These are phyloP conservation scores for Chytriomyces sp. DNA, from an alignment of 192 early-diverging fungal species.

Conservation along the genomic window DNA sequence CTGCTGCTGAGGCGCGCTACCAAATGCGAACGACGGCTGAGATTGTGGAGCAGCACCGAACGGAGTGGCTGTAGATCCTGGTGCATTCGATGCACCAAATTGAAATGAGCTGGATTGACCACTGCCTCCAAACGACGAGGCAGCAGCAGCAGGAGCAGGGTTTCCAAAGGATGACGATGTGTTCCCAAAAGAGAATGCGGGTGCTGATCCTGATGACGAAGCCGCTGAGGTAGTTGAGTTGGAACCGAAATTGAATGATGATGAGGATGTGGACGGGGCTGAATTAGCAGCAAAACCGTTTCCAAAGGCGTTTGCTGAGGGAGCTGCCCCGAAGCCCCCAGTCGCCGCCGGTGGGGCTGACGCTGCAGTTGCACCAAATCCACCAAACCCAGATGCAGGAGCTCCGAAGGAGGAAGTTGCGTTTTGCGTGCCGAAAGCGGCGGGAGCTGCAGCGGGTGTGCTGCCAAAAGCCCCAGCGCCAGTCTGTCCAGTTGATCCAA, in stretches of 20 bases:
- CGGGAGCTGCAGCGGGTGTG: neutral
- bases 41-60: too few species aligned
- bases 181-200: constrained; percentile 3
- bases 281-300: neutral
- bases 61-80: neutral
- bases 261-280: neutral
- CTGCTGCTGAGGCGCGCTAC: neutral
- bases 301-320: neutral
- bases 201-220: neutral
- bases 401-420: too few species aligned
- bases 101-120: neutral
- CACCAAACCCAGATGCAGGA: too few species aligned
- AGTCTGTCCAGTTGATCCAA: neutral
- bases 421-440: too few species aligned
- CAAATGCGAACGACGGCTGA: too few species aligned
- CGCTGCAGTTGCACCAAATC: too few species aligned
- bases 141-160: neutral
- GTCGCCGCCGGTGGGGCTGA: neutral
- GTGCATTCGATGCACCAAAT: constrained; percentile 11
- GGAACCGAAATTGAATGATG: neutral
- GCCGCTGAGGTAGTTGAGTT: neutral
- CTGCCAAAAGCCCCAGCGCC: neutral
- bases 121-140: neutral
- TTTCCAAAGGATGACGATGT: constrained; percentile 10
- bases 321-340: neutral